phyloP scores from a whole-genome alignment of 2,329 filamentous ascomycete species.

The Rhexocercosporidium sp. region DNA sequence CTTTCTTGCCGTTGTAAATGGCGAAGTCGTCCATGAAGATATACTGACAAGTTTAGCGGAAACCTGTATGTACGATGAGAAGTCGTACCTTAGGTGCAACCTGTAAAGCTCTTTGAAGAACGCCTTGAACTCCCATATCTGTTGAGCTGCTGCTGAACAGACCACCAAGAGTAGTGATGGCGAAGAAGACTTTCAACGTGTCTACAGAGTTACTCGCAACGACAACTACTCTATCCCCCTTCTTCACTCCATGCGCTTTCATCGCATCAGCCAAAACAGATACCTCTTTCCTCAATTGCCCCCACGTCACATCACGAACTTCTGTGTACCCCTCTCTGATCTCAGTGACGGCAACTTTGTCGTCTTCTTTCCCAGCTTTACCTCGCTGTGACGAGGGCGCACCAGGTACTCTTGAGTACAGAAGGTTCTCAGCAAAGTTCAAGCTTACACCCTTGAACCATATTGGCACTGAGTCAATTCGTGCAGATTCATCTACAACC shows the following conservation, averaged over 20 bases:
- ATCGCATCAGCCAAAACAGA: constrained; percentile 69
- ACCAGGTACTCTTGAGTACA: constrained; percentile 60
- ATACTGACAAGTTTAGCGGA: constrained; percentile 49
- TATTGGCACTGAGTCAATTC: constrained; percentile 72
- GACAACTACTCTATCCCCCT: constrained; percentile 76
- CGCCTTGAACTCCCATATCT: constrained; percentile 81
- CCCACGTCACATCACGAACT: constrained; percentile 67
- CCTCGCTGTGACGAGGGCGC: constrained; percentile 52
- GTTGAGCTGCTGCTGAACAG: constrained; percentile 79
- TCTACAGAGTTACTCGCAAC: constrained; percentile 78
- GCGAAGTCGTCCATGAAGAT: constrained; percentile 85
- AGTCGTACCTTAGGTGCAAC: constrained; percentile 67
- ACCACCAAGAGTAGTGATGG: constrained; percentile 71
- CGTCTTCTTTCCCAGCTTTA: constrained; percentile 70
- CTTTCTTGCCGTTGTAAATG: constrained; percentile 77
- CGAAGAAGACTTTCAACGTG: constrained; percentile 74
- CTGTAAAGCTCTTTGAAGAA: constrained; percentile 76
- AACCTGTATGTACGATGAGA: background rate
- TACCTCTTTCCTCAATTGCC: constrained; percentile 63
- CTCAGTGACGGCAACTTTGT: constrained; percentile 72
- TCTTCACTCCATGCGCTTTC: constrained; percentile 65
- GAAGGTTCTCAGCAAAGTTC: constrained; percentile 82
- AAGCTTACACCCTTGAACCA: constrained; percentile 79
- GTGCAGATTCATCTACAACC: constrained; percentile 71
- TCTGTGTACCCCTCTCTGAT: constrained; percentile 67